A percentile compares a stretch with the other conserved stretches of the same genome.
These are phyloP conservation scores for Teunomyces aglyptinius DNA, from an alignment of 805 yeast species.

Conservation along the genomic window DNA sequence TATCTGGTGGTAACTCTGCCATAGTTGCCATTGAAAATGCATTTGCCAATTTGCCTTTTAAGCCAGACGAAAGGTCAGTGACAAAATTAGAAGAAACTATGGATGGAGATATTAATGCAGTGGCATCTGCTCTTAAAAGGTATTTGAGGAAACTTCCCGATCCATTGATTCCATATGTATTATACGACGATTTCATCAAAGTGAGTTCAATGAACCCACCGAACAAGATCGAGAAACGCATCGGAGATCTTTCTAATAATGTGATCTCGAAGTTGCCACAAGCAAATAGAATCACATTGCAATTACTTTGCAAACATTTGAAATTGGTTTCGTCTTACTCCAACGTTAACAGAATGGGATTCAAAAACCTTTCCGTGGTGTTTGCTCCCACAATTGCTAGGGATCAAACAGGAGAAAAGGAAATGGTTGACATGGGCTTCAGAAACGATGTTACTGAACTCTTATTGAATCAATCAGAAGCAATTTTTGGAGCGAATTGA, in stretches of 20 bases:
- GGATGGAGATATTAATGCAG: slow-evolving; percentile 76
- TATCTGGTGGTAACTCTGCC: slow-evolving; percentile 79
- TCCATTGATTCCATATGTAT: slow-evolving; percentile 72
- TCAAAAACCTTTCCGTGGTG: slow-evolving; percentile 80
- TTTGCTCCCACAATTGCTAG: slow-evolving; percentile 92
- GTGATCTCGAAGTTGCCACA: slow-evolving; percentile 57
- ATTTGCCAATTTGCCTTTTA: slow-evolving; percentile 29
- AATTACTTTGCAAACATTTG: slow-evolving; percentile 62
- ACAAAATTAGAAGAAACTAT: slow-evolving; percentile 35
- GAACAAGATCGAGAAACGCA: slow-evolving; percentile 24
- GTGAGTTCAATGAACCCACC: slow-evolving; percentile 41
- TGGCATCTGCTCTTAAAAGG: slow-evolving; percentile 82
- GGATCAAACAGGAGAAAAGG: slow-evolving; percentile 75
- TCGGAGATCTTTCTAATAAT: slow-evolving; percentile 41
- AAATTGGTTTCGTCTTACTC: slow-evolving; percentile 53
- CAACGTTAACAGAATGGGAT: slow-evolving; percentile 72
- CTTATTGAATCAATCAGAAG: slow-evolving; percentile 50
- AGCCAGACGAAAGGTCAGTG: slow-evolving; percentile 33
- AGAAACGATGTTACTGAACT: slow-evolving; percentile 78
- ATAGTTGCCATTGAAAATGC: slow-evolving; percentile 49
- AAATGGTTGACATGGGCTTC: slow-evolving; percentile 78
- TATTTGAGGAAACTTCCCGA: slow-evolving; percentile 81
- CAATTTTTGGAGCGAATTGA: slow-evolving; percentile 26
- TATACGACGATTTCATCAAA: slow-evolving; percentile 65
- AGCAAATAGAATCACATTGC: slow-evolving; percentile 63